phyloP scores from a whole-genome alignment of 2,329 filamentous ascomycete genomes.

The Phialocephala subalpina region DNA sequence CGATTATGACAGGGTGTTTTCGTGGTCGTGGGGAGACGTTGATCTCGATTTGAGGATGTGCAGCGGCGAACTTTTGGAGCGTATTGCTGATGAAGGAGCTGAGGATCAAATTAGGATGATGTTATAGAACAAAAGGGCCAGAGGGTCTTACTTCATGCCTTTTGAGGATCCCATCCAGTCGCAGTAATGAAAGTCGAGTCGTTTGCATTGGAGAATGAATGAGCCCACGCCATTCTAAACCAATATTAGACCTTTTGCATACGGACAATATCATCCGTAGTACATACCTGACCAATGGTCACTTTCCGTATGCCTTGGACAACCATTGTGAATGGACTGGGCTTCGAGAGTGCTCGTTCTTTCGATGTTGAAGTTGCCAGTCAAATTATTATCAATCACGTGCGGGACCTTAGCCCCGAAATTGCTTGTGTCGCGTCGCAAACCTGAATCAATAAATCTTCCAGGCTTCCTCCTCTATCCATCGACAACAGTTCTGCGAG shows the following conservation, averaged over 20 bases:
- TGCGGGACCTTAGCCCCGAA: slow-evolving; percentile 8
- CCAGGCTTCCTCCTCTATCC: slow-evolving; percentile 12
- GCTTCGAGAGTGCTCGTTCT: background rate
- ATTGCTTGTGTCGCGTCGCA: background rate
- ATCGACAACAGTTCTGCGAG: slow-evolving; percentile 29
- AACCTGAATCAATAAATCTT: no score
- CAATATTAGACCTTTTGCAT: slow-evolving; percentile 25
- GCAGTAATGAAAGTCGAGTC: slow-evolving; percentile 95
- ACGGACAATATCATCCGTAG: background rate
- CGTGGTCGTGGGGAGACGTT: slow-evolving; percentile 88
- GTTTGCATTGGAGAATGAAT: slow-evolving; percentile 97
- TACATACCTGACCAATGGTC: slow-evolving; percentile 60
- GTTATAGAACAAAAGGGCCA: background rate
- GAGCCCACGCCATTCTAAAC: slow-evolving; percentile 91
- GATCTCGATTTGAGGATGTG: slow-evolving; percentile 91
- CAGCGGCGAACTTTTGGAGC: slow-evolving; percentile 79
- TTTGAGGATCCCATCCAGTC: slow-evolving; percentile 92
- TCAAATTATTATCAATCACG: slow-evolving; percentile 21
- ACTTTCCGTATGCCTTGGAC: slow-evolving; percentile 61
- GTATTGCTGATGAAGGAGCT: slow-evolving; percentile 83
- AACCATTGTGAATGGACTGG: slow-evolving; percentile 51
- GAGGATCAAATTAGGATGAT: slow-evolving; percentile 20
- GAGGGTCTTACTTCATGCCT: slow-evolving; percentile 85
- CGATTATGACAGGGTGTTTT: slow-evolving; percentile 88
- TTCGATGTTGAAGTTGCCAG: background rate